phyloP scores from a whole-genome alignment of 768 basidiomycete species.

The Favolaschia claudopus region DNA sequence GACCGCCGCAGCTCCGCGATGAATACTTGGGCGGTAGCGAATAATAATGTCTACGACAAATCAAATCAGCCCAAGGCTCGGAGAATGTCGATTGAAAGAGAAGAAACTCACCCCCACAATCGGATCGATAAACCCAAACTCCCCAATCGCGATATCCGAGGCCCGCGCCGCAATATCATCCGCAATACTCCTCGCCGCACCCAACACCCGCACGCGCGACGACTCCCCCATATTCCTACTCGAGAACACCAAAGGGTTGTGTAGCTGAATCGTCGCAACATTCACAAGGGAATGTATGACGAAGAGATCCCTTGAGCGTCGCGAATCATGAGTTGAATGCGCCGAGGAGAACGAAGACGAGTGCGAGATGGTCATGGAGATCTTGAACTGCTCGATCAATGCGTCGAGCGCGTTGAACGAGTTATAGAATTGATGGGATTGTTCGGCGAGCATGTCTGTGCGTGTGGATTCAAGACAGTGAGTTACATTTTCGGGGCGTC shows the following conservation, averaged over 20 bases:
- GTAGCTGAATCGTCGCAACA: constrained; percentile 35
- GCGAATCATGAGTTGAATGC: neutral
- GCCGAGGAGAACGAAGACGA: neutral
- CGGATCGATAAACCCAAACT: constrained; percentile 1
- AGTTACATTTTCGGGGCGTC: neutral
- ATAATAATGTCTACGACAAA: neutral
- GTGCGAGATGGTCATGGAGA: neutral
- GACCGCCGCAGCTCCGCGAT: neutral
- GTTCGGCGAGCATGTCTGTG: constrained; percentile 28
- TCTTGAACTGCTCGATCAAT: constrained; percentile 26
- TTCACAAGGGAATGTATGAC: constrained; percentile 32
- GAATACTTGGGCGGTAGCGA: constrained; percentile 4
- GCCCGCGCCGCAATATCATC: neutral
- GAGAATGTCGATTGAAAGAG: neutral
- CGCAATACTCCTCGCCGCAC: no score
- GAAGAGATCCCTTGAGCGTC: constrained; percentile 11
- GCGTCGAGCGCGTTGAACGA: constrained; percentile 34
- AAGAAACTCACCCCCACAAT: neutral
- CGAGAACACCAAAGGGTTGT: constrained; percentile 28
- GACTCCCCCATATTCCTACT: neutral
- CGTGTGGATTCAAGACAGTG: neutral
- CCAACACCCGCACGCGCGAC: constrained; percentile 3
- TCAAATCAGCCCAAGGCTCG: no score
- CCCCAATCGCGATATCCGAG: no score
- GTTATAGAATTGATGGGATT: constrained; percentile 27